Evolutionary conservation across 2,329 filamentous ascomycete genomes (phyloP).

Genomic region (Sarocladium kiliense): DNA sequence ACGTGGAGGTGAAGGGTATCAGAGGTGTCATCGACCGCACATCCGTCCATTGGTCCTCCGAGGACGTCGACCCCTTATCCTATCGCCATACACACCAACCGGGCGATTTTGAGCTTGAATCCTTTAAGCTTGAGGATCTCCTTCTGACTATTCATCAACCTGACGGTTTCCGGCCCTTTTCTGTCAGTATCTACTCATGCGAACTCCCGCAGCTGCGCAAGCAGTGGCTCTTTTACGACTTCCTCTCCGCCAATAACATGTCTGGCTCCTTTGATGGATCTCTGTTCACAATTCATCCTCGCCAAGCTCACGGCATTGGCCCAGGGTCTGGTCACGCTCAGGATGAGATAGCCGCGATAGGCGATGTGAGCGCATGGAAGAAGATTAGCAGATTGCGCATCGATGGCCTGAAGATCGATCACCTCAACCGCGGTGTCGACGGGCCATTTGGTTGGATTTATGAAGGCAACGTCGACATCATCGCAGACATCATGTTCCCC

Average conservation of each 20-base stretch:
- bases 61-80: constrained; percentile 72
- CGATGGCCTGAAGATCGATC: constrained; percentile 90
- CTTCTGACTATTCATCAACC: constrained; percentile 90
- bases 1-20: constrained; percentile 92
- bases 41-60: constrained; percentile 62
- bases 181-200: constrained; percentile 92
- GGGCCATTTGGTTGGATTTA: constrained; percentile 98
- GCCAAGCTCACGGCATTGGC: constrained; percentile 73
- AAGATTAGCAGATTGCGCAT: constrained; percentile 91
- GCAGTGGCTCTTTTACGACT: constrained; percentile 97
- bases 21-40: constrained; percentile 90
- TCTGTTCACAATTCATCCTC: constrained; percentile 92
- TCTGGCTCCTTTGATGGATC: constrained; percentile 94
- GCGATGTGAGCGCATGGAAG: constrained; percentile 76
- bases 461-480: constrained; percentile 93
- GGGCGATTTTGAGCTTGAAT: constrained; percentile 95
- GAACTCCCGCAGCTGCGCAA: constrained; percentile 89
- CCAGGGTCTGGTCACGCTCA: constrained; percentile 52
- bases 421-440: constrained; percentile 87
- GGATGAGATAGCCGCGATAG: constrained; percentile 49
- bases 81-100: constrained; percentile 84
- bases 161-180: constrained; percentile 84
- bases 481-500: constrained; percentile 93
- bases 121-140: constrained; percentile 92
- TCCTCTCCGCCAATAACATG: constrained; percentile 91